A percentile compares a stretch with the other conserved stretches of the same genome.
Evolutionary conservation across 306 rosid species (phyloP).

Genomic region (Sesbania bispinosa): DNA sequence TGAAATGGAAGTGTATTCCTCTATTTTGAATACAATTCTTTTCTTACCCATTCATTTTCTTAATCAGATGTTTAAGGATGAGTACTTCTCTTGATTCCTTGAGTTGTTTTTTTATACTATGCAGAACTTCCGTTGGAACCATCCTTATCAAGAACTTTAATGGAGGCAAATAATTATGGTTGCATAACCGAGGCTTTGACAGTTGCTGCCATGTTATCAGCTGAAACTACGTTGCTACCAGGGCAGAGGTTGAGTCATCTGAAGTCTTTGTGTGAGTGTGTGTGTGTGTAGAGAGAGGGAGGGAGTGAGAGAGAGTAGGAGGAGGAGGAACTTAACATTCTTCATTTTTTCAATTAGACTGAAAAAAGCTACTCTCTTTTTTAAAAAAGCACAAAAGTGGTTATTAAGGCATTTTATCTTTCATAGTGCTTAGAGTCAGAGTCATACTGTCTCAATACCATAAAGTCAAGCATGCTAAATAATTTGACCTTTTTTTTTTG

Average conservation of each 20-base stretch:
- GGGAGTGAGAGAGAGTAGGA: too few relatives aligned
- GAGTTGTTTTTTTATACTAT: conserved; percentile 24
- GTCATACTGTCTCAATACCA: not conserved
- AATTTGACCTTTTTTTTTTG: conserved; percentile 7
- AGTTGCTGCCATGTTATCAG: conserved; percentile 88
- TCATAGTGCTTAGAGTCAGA: too few relatives aligned
- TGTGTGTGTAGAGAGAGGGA: too few relatives aligned
- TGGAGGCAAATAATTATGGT: conserved; percentile 83
- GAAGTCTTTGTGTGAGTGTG: not conserved
- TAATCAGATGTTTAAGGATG: not conserved
- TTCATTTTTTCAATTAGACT: conserved; percentile 7
- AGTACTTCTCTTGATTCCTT: conserved; percentile 20
- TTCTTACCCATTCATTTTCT: not conserved
- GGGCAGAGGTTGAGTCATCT: conserved; percentile 57
- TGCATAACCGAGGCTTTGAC: conserved; percentile 91
- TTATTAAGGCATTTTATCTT: too few relatives aligned
- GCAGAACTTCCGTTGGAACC: conserved; percentile 98
- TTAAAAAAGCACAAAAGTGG: too few relatives aligned
- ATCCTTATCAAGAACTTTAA: conserved; percentile 84
- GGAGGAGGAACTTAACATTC: not conserved
- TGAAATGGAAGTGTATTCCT: too few relatives aligned
- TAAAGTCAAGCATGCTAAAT: conserved; percentile 10
- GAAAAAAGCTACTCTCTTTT: not conserved
- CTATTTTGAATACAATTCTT: too few relatives aligned
- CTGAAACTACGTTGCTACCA: conserved; percentile 81